Evolutionary conservation across 352 stramenopile genomes (phyloP).

Genomic region (Phytophthora citricola): DNA sequence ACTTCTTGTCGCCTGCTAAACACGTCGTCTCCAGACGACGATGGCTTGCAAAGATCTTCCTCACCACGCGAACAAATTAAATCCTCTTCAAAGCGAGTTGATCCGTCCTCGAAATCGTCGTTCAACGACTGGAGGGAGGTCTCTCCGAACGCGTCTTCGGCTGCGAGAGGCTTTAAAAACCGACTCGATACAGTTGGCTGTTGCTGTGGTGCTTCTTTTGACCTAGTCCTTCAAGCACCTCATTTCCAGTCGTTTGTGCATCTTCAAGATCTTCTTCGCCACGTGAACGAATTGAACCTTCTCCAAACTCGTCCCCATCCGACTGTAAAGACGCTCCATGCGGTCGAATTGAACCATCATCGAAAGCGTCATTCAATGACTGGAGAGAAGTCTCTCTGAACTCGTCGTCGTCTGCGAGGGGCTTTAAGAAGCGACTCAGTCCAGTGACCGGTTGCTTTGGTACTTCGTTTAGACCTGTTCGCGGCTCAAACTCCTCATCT

Average conservation of each 20-base stretch:
- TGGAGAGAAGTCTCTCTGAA: neutral
- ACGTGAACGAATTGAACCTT: constrained; percentile 4
- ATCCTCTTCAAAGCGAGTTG: too few relatives aligned
- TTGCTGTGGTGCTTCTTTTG: too few relatives aligned
- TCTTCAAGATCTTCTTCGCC: constrained; percentile 1
- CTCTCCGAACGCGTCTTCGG: neutral
- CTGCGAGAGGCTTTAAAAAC: neutral
- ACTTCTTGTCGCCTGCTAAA: too few relatives aligned
- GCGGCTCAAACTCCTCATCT: neutral
- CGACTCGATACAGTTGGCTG: neutral
- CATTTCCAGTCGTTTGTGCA: neutral
- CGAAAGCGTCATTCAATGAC: constrained; percentile 1
- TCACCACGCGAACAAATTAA: too few relatives aligned
- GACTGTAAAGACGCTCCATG: neutral
- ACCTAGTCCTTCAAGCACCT: too few relatives aligned
- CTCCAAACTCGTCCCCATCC: constrained; percentile 6
- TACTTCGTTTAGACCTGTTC: neutral
- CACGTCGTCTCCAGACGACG: too few relatives aligned
- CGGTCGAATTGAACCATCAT: neutral
- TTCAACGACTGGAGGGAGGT: neutral
- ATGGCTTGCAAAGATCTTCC: too few relatives aligned
- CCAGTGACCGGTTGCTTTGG: too few relatives aligned
- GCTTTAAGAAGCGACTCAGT: neutral
- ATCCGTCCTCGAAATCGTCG: neutral
- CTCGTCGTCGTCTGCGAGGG: neutral